Percentiles rank a stretch among this genome's conserved stretches.
Conservation (phyloP, 1,139 yeast genomes). For the Blastobotrys elegans region DNA sequence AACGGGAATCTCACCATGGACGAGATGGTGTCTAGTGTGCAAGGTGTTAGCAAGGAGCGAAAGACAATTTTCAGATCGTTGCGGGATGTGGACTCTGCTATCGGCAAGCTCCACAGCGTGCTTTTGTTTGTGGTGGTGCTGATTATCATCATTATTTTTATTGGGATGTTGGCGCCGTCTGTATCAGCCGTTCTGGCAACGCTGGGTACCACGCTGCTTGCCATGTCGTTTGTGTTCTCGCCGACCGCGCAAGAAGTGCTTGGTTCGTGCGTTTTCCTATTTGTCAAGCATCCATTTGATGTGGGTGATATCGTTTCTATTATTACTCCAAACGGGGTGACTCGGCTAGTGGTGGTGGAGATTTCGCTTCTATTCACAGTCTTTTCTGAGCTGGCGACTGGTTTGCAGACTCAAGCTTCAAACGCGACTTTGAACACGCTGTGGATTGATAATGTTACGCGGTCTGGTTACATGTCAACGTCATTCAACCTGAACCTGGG, state of each 20-base stretch:
- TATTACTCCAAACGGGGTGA: slow-evolving; percentile 20
- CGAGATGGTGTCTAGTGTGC: slow-evolving; percentile 35
- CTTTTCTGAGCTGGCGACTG: slow-evolving; percentile 30
- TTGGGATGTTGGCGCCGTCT: slow-evolving; percentile 41
- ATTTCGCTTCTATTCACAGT: slow-evolving; percentile 38
- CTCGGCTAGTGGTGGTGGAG: slow-evolving; percentile 31
- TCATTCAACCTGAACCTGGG: slow-evolving; percentile 30
- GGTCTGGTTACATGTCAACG: slow-evolving; percentile 36
- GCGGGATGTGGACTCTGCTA: slow-evolving; percentile 40
- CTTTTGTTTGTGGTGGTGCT: slow-evolving; percentile 34
- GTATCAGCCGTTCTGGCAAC: slow-evolving; percentile 40
- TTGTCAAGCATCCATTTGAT: slow-evolving; percentile 42
- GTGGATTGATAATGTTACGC: slow-evolving; percentile 38
- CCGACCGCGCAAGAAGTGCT: slow-evolving; percentile 39
- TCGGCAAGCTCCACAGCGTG: slow-evolving; percentile 37
- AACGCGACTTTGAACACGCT: slow-evolving; percentile 37
- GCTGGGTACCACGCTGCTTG: slow-evolving; percentile 38
- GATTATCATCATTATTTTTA: slow-evolving; percentile 36
- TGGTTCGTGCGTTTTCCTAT: slow-evolving; percentile 39
- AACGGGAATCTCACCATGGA: slow-evolving; percentile 37
- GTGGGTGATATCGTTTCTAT: slow-evolving; percentile 40
- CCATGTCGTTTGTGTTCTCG: slow-evolving; percentile 38
- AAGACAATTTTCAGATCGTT: slow-evolving; percentile 37
- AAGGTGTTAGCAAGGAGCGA: slow-evolving; percentile 35
- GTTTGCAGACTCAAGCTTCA: slow-evolving; percentile 36